Evolutionary conservation across 371 early-diverging fungal genomes (phyloP).

Genomic region (Sporodiniella umbellata): DNA sequence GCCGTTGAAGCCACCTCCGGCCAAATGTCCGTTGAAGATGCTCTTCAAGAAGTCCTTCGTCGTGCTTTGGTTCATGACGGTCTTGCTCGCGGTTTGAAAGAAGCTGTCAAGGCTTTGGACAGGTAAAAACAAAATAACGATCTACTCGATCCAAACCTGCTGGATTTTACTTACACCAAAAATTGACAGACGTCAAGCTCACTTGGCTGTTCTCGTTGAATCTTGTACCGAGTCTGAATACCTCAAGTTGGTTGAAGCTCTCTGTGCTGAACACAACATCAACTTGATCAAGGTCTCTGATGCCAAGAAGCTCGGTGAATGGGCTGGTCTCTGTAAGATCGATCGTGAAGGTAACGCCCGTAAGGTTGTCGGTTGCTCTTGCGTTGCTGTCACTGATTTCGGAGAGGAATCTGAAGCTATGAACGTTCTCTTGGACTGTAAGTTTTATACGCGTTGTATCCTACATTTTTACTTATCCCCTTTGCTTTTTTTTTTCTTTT

Average conservation of each 20-base stretch:
- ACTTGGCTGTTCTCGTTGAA: constrained; percentile 94
- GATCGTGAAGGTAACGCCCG: constrained; percentile 98
- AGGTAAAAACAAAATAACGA: constrained; percentile 43
- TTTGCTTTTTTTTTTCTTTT: too few species aligned
- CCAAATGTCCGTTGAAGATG: constrained; percentile 92
- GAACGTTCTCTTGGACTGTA: constrained; percentile 90
- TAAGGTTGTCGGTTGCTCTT: constrained; percentile 96
- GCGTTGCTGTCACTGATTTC: constrained; percentile 95
- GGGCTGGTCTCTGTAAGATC: constrained; percentile 99
- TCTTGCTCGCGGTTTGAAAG: constrained; percentile 96
- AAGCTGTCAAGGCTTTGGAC: constrained; percentile 97
- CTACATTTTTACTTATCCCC: constrained; percentile 11
- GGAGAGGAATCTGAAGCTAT: constrained; percentile 98
- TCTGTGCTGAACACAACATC: constrained; percentile 98
- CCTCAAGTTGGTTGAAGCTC: constrained; percentile 94
- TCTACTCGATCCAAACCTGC: too few species aligned
- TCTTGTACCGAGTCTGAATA: constrained; percentile 95
- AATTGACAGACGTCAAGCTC: constrained; percentile 64
- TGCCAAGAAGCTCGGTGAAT: constrained; percentile 98
- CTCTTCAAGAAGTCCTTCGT: constrained; percentile 96
- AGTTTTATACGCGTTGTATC: constrained; percentile 11
- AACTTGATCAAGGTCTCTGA: constrained; percentile 97
- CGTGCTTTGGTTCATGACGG: constrained; percentile 95
- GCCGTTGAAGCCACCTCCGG: constrained; percentile 72
- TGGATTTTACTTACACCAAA: too few species aligned